These are phyloP conservation scores for Fraxinus sp. DNA, from an alignment of 305 asterid genomes.

Conservation along the genomic window DNA sequence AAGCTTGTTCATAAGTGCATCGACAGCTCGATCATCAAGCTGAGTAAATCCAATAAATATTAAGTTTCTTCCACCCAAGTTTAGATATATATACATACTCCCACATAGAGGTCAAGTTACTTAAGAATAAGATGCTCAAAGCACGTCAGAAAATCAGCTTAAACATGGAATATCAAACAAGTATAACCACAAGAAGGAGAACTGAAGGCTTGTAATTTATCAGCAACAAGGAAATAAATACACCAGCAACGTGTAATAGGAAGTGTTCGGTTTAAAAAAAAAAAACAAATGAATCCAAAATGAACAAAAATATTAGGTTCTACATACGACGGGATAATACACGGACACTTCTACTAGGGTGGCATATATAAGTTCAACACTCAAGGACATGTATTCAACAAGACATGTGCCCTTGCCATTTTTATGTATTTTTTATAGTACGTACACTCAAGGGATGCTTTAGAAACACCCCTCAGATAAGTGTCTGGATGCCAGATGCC, in stretches of 20 bases:
- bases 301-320: constrained; percentile 18
- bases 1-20: constrained; percentile 84
- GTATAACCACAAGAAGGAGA: neutral
- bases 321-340: neutral
- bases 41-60: constrained; percentile 28
- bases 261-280: constrained; percentile 13
- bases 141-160: neutral
- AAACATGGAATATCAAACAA: constrained; percentile 22
- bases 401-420: neutral
- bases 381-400: neutral
- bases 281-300: constrained; percentile 5
- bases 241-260: neutral
- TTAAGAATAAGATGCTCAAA: neutral
- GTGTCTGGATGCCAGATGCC: neutral
- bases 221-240: constrained; percentile 7
- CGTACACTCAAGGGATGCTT: neutral
- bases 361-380: neutral
- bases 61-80: constrained; percentile 25
- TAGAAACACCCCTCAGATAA: neutral
- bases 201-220: constrained; percentile 5
- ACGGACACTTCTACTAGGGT: neutral
- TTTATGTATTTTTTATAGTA: neutral
- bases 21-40: constrained; percentile 98
- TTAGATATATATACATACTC: constrained; percentile 13
- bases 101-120: constrained; percentile 17